These are phyloP conservation scores for Lactifluus hygrophoroides DNA, from an alignment of 768 basidiomycete genomes.

Conservation along the genomic window DNA sequence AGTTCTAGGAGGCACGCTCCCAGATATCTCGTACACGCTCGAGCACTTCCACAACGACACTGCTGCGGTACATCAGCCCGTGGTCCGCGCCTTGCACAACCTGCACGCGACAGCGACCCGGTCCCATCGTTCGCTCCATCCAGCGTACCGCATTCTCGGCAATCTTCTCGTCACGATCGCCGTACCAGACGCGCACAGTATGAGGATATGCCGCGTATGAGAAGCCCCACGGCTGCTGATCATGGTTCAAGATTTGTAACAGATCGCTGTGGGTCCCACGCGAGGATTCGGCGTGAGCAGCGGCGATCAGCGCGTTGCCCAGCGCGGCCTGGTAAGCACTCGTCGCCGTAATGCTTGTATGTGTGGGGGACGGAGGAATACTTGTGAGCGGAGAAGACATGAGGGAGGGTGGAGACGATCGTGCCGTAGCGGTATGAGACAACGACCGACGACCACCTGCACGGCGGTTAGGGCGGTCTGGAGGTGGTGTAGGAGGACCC, in stretches of 20 bases:
- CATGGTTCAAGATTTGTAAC: conserved; percentile 85
- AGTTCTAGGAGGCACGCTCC: conserved; percentile 18
- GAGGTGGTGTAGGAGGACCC: conserved; percentile 28
- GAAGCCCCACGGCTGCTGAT: conserved; percentile 85
- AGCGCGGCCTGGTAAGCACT: conserved; percentile 57
- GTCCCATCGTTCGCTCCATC: conserved; percentile 83
- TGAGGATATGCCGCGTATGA: conserved; percentile 74
- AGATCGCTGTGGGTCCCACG: conserved; percentile 89
- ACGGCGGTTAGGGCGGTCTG: conserved; percentile 29
- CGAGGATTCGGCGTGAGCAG: conserved; percentile 90
- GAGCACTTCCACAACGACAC: conserved; percentile 77
- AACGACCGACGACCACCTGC: conserved; percentile 59
- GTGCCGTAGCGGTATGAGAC: conserved; percentile 40
- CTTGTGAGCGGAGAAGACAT: conserved; percentile 42
- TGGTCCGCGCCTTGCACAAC: conserved; percentile 88
- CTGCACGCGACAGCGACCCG: conserved; percentile 64
- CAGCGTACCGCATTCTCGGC: conserved; percentile 83
- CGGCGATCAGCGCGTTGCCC: conserved; percentile 86
- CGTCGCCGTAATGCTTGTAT: conserved; percentile 25
- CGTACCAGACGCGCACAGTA: conserved; percentile 82
- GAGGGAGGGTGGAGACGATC: conserved; percentile 36
- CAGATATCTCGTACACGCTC: conserved; percentile 53
- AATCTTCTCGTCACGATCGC: conserved; percentile 89
- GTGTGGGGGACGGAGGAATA: conserved; percentile 29
- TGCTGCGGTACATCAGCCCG: conserved; percentile 85